Percentiles rank a stretch among this genome's conserved stretches.
phyloP scores from a whole-genome alignment of 805 yeast genomes.

The Pichia kluyveri region DNA sequence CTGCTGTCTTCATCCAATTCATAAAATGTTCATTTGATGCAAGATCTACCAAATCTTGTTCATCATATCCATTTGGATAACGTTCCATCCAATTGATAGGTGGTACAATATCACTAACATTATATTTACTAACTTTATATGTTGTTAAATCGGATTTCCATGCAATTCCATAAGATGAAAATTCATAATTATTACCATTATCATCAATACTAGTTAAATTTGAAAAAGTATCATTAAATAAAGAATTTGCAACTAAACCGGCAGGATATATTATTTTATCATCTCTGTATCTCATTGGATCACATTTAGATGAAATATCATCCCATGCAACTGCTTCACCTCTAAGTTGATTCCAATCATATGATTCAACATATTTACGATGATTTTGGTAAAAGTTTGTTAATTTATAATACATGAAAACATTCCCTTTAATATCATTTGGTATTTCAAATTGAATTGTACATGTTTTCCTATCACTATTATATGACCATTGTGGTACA shows the following conservation, averaged over 20 bases:
- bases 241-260: conserved; percentile 88
- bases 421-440: conserved; percentile 55
- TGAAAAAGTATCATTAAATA: conserved; percentile 80
- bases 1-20: conserved; percentile 98
- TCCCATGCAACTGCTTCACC: conserved; percentile 58
- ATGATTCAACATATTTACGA: conserved; percentile 83
- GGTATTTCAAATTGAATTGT: conserved; percentile 66
- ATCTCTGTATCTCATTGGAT: conserved; percentile 36
- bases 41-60: conserved; percentile 67
- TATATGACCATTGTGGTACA: conserved; percentile 50
- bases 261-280: conserved; percentile 68
- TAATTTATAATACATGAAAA: conserved; percentile 73
- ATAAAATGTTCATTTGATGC: conserved; percentile 76
- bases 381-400: conserved; percentile 94
- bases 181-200: conserved; percentile 30
- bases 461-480: conserved; percentile 42
- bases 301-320: conserved; percentile 43
- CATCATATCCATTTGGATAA: conserved; percentile 87
- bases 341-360: conserved; percentile 68
- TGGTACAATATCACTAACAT: conserved; percentile 67
- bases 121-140: conserved; percentile 66
- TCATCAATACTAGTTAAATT: conserved; percentile 29
- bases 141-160: conserved; percentile 74
- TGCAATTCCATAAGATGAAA: conserved; percentile 57
- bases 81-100: conserved; percentile 84